Conservation (phyloP, 106 monocot species). For the Vanilla planifolia region DNA sequence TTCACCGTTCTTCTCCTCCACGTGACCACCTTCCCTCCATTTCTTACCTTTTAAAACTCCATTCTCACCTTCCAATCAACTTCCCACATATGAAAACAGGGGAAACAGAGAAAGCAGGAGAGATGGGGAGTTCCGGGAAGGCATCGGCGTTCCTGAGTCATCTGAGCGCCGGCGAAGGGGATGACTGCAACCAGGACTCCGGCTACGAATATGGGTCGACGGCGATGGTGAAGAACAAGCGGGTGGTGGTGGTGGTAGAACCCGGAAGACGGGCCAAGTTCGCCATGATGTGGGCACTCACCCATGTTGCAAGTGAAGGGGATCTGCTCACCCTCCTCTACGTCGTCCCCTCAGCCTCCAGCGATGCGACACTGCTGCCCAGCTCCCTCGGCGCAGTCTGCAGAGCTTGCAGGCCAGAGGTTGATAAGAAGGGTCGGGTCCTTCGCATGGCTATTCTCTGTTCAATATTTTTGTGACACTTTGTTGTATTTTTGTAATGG, state of each 20-base stretch:
- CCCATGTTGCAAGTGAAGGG: slow-evolving; percentile 22
- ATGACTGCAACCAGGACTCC: background rate
- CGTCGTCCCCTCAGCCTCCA: background rate
- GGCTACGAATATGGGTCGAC: background rate
- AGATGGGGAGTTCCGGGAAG: slow-evolving; percentile 5
- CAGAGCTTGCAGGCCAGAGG: slow-evolving; percentile 56
- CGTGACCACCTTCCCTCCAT: no score
- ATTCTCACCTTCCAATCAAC: no score
- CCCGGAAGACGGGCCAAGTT: slow-evolving; percentile 8
- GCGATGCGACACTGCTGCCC: slow-evolving; percentile 18
- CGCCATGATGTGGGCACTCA: slow-evolving; percentile 22
- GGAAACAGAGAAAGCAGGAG: no score
- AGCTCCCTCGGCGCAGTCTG: slow-evolving; percentile 48
- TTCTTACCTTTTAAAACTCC: no score
- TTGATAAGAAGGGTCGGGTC: no score
- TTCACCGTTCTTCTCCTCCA: no score
- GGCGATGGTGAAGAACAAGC: slow-evolving; percentile 10
- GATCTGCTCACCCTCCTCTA: slow-evolving; percentile 43
- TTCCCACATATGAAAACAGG: no score
- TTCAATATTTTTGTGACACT: no score
- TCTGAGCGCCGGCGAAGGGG: slow-evolving; percentile 2
- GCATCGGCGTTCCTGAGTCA: slow-evolving; percentile 12
- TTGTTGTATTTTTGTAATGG: no score
- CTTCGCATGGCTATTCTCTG: no score
- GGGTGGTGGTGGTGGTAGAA: slow-evolving; percentile 17